A percentile compares a stretch with the other conserved stretches of the same genome.
These are phyloP conservation scores for Pelargonium cotyledonis DNA, from an alignment of 441 rosid genomes.

Conservation along the genomic window DNA sequence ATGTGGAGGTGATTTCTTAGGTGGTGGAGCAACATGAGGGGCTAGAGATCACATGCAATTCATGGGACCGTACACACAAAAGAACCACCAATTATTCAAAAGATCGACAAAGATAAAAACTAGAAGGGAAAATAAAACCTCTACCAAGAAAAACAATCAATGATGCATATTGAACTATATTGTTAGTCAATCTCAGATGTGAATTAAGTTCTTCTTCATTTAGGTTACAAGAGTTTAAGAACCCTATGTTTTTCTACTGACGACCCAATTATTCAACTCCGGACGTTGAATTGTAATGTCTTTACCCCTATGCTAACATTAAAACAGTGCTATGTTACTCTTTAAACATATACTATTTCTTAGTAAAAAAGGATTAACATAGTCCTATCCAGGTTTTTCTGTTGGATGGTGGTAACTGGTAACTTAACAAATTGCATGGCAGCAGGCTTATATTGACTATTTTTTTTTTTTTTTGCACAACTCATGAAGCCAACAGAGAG, in stretches of 20 bases:
- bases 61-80: background rate
- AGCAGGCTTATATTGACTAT: background rate
- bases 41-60: constrained; percentile 45
- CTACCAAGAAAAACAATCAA: background rate
- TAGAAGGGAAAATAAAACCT: background rate
- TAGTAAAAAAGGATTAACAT: too few relatives aligned
- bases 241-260: background rate
- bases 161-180: background rate
- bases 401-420: too few relatives aligned
- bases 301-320: too few relatives aligned
- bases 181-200: background rate
- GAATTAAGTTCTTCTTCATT: background rate
- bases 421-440: constrained; percentile 4
- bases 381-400: too few relatives aligned
- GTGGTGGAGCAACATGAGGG: constrained; percentile 51
- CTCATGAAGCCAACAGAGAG: background rate
- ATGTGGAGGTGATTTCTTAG: constrained; percentile 41
- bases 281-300: too few relatives aligned
- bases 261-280: too few relatives aligned
- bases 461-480: background rate
- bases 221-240: background rate
- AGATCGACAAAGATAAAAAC: constrained; percentile 1
- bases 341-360: too few relatives aligned
- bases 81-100: background rate
- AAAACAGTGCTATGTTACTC: too few relatives aligned